Percentiles rank a stretch among this genome's conserved stretches.
Conservation (phyloP, 75 land plant species). For the Pinus tabuliformis region DNA sequence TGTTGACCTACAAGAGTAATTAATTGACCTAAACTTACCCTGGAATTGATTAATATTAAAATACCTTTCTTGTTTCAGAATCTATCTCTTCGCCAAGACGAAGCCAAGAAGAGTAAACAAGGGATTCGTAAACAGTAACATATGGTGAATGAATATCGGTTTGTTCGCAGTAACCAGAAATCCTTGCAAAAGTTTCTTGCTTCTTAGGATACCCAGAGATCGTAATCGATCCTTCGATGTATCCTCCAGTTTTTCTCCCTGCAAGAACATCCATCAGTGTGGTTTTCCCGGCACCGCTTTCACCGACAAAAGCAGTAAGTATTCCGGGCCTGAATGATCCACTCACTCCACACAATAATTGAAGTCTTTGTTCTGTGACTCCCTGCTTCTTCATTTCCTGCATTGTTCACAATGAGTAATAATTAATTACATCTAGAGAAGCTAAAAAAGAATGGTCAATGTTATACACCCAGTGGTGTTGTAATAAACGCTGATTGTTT, state of each 20-base stretch:
- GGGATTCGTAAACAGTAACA: constrained; percentile 67
- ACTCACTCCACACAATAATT: constrained; percentile 54
- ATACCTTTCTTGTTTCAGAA: constrained; percentile 16
- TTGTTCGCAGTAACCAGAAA: constrained; percentile 85
- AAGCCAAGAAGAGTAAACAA: constrained; percentile 42
- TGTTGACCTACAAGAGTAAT: too few species aligned
- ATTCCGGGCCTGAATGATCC: constrained; percentile 84
- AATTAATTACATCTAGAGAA: not conserved
- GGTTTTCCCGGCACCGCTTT: constrained; percentile 92
- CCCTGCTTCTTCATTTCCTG: constrained; percentile 80
- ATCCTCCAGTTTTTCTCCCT: constrained; percentile 86
- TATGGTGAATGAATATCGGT: constrained; percentile 84
- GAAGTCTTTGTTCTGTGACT: constrained; percentile 64
- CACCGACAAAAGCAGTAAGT: constrained; percentile 79
- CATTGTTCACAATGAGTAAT: constrained; percentile 9
- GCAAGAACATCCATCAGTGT: constrained; percentile 93
- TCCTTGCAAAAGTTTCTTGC: constrained; percentile 81
- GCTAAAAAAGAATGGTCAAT: too few species aligned
- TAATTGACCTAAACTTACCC: not conserved
- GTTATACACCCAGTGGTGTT: too few species aligned
- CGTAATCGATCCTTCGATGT: constrained; percentile 78
- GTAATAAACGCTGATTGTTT: too few species aligned
- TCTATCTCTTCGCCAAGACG: constrained; percentile 21
- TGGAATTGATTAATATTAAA: not conserved
- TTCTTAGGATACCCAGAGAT: constrained; percentile 80